Conservation (phyloP, 148 eudicot genomes). For the Rhododendron griersonianum region DNA sequence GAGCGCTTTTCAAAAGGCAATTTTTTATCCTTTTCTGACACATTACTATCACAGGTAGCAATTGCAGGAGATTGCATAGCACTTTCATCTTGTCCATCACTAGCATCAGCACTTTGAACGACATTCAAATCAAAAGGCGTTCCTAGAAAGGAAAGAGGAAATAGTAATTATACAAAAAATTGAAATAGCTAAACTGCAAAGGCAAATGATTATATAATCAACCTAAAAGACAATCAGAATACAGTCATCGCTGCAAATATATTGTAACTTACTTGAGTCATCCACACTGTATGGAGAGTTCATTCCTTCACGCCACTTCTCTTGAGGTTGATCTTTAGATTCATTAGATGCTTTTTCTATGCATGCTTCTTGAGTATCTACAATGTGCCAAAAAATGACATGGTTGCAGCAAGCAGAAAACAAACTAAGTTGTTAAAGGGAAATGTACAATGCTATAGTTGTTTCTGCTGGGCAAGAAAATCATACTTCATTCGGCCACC, state of each 20-base stretch:
- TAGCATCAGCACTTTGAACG: not conserved
- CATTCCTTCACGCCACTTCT: not conserved
- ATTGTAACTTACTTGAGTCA: not conserved
- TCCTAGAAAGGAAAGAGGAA: not conserved
- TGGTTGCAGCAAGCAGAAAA: not conserved
- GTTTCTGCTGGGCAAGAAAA: not conserved
- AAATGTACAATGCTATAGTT: not conserved
- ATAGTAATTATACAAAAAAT: not conserved
- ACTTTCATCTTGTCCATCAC: constrained; percentile 5
- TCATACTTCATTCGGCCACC: not conserved
- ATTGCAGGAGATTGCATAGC: not conserved
- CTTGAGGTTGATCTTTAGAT: not conserved
- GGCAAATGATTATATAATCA: not conserved
- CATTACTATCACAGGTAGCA: not conserved
- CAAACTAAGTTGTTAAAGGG: not conserved
- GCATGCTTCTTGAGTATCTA: not conserved
- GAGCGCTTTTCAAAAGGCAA: constrained; percentile 1
- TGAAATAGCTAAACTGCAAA: not conserved
- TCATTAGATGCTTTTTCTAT: not conserved
- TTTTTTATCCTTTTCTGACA: not conserved
- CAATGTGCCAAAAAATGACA: not conserved
- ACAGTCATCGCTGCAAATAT: not conserved
- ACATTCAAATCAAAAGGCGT: not conserved
- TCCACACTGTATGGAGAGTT: not conserved
- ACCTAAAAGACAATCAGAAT: too few species aligned